phyloP scores from a whole-genome alignment of 2,329 filamentous ascomycete genomes.

The Domatiomyces catenatus region DNA sequence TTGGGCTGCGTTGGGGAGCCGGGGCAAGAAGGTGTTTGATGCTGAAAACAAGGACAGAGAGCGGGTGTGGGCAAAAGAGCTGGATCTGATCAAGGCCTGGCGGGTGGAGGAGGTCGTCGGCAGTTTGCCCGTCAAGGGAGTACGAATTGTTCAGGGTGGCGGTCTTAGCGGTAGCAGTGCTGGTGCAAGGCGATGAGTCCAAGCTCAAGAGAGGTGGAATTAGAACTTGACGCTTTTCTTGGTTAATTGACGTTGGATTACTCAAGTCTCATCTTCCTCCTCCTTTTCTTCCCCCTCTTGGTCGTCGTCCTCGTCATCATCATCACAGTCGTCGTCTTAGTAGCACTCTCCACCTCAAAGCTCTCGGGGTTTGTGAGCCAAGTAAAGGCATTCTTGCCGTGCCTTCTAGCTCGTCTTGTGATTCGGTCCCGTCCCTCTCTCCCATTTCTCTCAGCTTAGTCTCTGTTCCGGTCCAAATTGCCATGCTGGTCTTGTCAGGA shows the following conservation, averaged over 20 bases:
- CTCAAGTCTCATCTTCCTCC: too few relatives aligned
- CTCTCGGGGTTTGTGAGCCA: background rate
- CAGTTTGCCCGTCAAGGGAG: constrained; percentile 61
- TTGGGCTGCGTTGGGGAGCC: constrained; percentile 36
- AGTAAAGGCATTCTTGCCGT: background rate
- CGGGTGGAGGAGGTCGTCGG: constrained; percentile 73
- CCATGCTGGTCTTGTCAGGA: background rate
- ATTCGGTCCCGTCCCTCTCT: background rate
- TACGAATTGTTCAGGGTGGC: constrained; percentile 61
- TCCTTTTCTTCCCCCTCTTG: too few relatives aligned
- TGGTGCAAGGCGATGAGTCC: constrained; percentile 22
- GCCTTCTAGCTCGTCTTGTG: background rate
- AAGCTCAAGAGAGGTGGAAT: background rate
- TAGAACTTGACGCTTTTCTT: background rate
- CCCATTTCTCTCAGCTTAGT: background rate
- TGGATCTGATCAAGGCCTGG: constrained; percentile 66
- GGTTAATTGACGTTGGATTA: too few relatives aligned
- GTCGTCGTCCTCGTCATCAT: too few relatives aligned
- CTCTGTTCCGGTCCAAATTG: too few relatives aligned
- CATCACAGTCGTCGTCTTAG: too few relatives aligned
- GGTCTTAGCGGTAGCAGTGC: constrained; percentile 31
- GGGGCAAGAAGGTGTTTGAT: constrained; percentile 35
- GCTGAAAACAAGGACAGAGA: constrained; percentile 35
- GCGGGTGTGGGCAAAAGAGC: constrained; percentile 39
- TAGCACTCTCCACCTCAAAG: background rate